Conservation (phyloP, 495 filamentous ascomycete species). For the Aspergillus panamensis region DNA sequence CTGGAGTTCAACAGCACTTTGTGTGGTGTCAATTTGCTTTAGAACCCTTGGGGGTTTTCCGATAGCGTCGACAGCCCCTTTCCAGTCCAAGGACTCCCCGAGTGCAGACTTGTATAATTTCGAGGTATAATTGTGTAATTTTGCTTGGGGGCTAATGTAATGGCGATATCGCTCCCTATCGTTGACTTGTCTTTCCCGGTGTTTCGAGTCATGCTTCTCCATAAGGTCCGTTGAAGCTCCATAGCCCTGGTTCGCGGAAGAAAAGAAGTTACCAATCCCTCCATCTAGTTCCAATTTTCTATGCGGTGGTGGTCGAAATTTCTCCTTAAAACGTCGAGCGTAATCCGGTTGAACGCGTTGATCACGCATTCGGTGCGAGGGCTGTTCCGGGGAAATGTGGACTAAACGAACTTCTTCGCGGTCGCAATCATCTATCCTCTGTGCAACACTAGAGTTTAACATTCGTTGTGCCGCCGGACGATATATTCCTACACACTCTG, state of each 20-base stretch:
- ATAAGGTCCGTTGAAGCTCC: not conserved
- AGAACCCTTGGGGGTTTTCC: conserved; percentile 22
- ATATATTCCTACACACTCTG: conserved; percentile 17
- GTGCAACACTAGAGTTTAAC: conserved; percentile 31
- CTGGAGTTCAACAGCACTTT: conserved; percentile 25
- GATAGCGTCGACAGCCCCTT: conserved; percentile 62
- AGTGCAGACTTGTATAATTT: conserved; percentile 22
- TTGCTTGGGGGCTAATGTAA: conserved; percentile 10
- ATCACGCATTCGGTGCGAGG: not conserved
- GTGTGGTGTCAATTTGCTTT: conserved; percentile 32
- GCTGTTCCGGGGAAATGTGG: not conserved
- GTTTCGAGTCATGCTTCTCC: not conserved
- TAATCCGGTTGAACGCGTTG: conserved; percentile 1
- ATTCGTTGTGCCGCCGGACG: conserved; percentile 29
- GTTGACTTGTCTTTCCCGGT: not conserved
- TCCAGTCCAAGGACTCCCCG: conserved; percentile 21
- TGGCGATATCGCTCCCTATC: conserved; percentile 11
- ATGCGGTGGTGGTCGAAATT: not conserved
- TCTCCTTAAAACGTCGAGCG: not conserved
- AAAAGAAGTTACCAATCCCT: not conserved
- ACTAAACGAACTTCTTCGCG: conserved; percentile 8
- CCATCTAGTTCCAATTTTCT: not conserved
- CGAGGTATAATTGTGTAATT: conserved; percentile 13
- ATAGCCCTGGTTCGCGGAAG: not conserved
- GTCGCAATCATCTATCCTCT: conserved; percentile 18